Conservation (phyloP, 2,329 filamentous ascomycete species). For the Colletotrichum zoysiae region DNA sequence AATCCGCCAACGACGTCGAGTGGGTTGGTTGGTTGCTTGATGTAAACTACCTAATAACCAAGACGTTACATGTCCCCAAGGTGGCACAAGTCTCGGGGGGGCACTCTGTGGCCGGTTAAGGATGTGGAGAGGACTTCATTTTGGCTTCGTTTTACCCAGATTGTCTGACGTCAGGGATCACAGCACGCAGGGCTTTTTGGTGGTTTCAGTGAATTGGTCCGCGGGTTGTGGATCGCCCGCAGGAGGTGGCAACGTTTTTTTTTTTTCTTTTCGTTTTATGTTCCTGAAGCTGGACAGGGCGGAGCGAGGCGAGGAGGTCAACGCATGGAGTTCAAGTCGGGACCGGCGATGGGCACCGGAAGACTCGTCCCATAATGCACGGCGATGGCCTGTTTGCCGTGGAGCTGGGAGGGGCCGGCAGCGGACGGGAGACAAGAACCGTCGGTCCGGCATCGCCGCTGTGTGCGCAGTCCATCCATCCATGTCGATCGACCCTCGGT, state of each 20-base stretch:
- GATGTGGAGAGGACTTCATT: conserved; percentile 13
- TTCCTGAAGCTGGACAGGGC: neutral
- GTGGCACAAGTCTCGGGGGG: neutral
- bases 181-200: neutral
- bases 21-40: conserved; percentile 1
- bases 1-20: neutral
- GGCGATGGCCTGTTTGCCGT: neutral
- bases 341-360: neutral
- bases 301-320: neutral
- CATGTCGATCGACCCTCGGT: neutral
- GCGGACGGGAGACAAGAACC: neutral
- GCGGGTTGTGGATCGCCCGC: neutral
- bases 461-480: neutral
- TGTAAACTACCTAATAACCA: neutral
- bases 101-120: neutral
- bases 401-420: neutral
- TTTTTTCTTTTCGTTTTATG: neutral
- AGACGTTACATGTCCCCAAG: conserved; percentile 10
- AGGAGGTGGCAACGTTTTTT: neutral
- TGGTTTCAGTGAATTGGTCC: neutral
- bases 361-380: too few relatives aligned
- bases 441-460: neutral
- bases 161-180: conserved; percentile 20
- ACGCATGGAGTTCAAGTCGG: neutral
- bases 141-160: conserved; percentile 20